Evolutionary conservation across 2,329 filamentous ascomycete genomes (phyloP), one percentile per base, ranked within the genome.

Genomic region (Trichothecium roseum): DNA sequence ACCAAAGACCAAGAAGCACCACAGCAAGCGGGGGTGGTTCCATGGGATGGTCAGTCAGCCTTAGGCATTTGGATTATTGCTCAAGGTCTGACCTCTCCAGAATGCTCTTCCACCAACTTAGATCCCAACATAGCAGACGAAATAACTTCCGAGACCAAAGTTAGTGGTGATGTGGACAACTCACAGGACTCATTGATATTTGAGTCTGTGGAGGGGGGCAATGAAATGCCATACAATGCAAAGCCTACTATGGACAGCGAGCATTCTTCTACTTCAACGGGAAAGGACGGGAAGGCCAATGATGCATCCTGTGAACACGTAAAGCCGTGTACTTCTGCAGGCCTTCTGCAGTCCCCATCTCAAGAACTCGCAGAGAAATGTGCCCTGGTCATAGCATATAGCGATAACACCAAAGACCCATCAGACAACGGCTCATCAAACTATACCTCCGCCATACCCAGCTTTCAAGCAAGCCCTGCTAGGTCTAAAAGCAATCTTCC

Each of bases 51-150:
- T 10, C 51, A 56, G 31, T 57, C 57, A n/a, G 46, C 51, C 7
- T 46, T 61, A 34, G 49, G 51, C 5, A 46, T 58, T 16, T 61
- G 57, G 57, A 51, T 61, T n/a, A 54, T 54, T 24, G 48, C 56
- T 7, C 57, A 61, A 37, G 44, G 48, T 7, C 39, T 58, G 15
- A 16, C 12, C 44, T 46, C 29, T 49, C 51, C 4, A 41, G 48
- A 37, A 49, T 52, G 22, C 49, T 44, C 33, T 51, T 53, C 5
- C 37, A 37, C 1, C 5, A 45, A 42, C 1, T 34, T 34, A 9
- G 30, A 34, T 14, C 32, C 18, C 36, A 14, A 9, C 14, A 17
- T 18, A 15, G 30, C 7, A 5, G 18, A 13, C 18, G 18, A 34
- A 24, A 10, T n/a, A n/a, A n/a, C n/a, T n/a, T n/a, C n/a, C n/a